Percentiles rank a stretch among this genome's conserved stretches.
phyloP scores from a whole-genome alignment of 306 rosid species.

The Arachis hypogaea region DNA sequence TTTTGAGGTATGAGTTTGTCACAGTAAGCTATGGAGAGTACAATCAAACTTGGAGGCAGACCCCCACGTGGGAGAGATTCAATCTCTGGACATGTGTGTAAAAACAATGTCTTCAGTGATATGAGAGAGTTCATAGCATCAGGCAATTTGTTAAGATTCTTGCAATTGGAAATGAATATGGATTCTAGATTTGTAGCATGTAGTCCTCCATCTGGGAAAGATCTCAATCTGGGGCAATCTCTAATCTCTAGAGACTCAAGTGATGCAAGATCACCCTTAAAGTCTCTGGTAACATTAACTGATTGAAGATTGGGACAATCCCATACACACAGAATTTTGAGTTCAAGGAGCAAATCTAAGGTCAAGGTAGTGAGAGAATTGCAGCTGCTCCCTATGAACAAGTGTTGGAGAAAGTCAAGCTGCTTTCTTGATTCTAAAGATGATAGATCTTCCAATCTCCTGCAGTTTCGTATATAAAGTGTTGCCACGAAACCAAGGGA shows the following conservation, averaged over 20 bases:
- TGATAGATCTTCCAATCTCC: slow-evolving; percentile 15
- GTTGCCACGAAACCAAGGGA: slow-evolving; percentile 18
- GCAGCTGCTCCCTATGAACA: slow-evolving; percentile 32
- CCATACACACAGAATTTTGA: slow-evolving; percentile 26
- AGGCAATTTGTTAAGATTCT: slow-evolving; percentile 13
- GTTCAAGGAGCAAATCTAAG: slow-evolving; percentile 8
- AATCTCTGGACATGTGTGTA: slow-evolving; percentile 24
- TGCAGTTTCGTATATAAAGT: slow-evolving; percentile 34
- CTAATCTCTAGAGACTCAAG: slow-evolving; percentile 34
- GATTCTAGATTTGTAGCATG: slow-evolving; percentile 31
- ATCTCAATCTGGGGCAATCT: slow-evolving; percentile 22
- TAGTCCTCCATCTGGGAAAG: slow-evolving; percentile 28
- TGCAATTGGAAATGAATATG: slow-evolving; percentile 22
- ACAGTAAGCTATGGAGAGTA: slow-evolving; percentile 23
- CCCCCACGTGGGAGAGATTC: slow-evolving; percentile 27
- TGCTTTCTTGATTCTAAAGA: slow-evolving; percentile 22
- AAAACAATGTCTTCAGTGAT: slow-evolving; percentile 15
- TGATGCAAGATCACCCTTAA: slow-evolving; percentile 3
- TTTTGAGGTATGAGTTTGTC: slow-evolving; percentile 31
- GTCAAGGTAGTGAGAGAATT: slow-evolving; percentile 21
- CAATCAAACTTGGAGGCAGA: slow-evolving; percentile 21
- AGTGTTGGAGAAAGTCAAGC: slow-evolving; percentile 18
- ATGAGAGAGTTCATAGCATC: slow-evolving; percentile 27
- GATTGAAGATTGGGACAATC: slow-evolving; percentile 30
- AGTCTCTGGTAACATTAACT: neutral